Conservation (phyloP, 1,284 basidiomycete genomes). For the Ustilago hordei region DNA sequence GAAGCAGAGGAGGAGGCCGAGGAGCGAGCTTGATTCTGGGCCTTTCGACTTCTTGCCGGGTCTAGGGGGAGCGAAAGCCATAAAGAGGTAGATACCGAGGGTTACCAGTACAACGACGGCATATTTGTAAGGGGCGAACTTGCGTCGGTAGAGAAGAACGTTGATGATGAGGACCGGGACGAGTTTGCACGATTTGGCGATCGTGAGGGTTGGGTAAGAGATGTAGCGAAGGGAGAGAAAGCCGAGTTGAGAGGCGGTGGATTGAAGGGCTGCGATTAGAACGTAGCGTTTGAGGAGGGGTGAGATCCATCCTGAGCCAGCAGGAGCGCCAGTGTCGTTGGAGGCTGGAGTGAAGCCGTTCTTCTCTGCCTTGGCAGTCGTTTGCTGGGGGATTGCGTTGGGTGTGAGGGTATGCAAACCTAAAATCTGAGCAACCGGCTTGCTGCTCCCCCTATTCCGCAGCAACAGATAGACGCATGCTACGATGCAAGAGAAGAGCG, state of each 20-base stretch:
- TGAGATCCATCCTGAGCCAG: slow-evolving; percentile 71
- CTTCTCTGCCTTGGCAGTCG: not conserved
- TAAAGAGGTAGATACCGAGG: slow-evolving; percentile 91
- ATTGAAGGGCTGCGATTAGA: slow-evolving; percentile 80
- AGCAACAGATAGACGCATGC: slow-evolving; percentile 84
- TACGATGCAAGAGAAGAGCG: slow-evolving; percentile 81
- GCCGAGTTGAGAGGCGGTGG: slow-evolving; percentile 90
- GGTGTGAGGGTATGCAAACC: slow-evolving; percentile 61
- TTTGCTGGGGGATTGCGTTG: slow-evolving; percentile 13
- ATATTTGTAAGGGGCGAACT: slow-evolving; percentile 69
- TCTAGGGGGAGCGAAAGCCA: slow-evolving; percentile 74
- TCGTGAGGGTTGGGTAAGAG: slow-evolving; percentile 97
- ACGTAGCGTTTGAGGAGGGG: slow-evolving; percentile 71
- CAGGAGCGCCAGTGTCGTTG: not conserved
- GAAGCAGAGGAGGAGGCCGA: slow-evolving; percentile 77
- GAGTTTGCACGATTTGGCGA: slow-evolving; percentile 98
- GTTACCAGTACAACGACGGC: slow-evolving; percentile 76
- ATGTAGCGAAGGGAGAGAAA: slow-evolving; percentile 94
- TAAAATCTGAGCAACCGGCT: slow-evolving; percentile 37
- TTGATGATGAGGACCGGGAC: slow-evolving; percentile 97
- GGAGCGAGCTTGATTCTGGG: slow-evolving; percentile 40
- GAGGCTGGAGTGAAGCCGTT: not conserved
- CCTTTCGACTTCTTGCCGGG: slow-evolving; percentile 71
- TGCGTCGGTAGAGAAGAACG: slow-evolving; percentile 73
- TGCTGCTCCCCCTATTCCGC: slow-evolving; percentile 70